A percentile compares a stretch with the other conserved stretches of the same genome.
phyloP scores from a whole-genome alignment of 306 rosid genomes.

The Quercus variabilis region DNA sequence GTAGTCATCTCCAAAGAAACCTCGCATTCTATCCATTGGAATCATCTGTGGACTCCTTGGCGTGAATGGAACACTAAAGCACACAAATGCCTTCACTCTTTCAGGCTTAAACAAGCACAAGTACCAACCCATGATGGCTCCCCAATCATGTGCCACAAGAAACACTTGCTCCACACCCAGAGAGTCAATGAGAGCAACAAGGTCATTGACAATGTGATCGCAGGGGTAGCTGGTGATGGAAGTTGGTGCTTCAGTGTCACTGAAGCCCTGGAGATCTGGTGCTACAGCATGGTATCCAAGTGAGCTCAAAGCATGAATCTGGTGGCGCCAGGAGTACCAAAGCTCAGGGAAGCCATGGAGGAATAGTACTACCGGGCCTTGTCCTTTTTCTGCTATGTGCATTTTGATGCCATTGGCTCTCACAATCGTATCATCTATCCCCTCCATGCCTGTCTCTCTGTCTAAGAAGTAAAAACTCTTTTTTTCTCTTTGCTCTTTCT shows the following conservation, averaged over 20 bases:
- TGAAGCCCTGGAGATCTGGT: no score
- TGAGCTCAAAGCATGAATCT: constrained; percentile 18
- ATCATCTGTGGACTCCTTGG: background rate
- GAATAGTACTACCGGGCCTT: constrained; percentile 30
- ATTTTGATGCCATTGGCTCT: constrained; percentile 35
- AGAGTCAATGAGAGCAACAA: no score
- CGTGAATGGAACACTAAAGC: constrained; percentile 11
- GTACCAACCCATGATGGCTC: constrained; percentile 24
- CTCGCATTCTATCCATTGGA: constrained; percentile 20
- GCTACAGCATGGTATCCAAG: no score
- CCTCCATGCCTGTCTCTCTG: constrained; percentile 13
- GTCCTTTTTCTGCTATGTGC: constrained; percentile 33
- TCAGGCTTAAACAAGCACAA: constrained; percentile 35
- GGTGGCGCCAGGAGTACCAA: constrained; percentile 39
- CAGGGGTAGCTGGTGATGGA: no score
- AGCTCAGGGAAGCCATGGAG: constrained; percentile 43
- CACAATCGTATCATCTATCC: constrained; percentile 12
- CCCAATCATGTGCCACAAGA: no score
- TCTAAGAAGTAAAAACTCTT: background rate
- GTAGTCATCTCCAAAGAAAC: constrained; percentile 32
- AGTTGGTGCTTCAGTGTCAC: no score
- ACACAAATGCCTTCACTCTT: constrained; percentile 26
- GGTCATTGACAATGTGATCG: no score
- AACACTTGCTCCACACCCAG: no score
- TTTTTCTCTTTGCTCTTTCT: background rate